phyloP scores from a whole-genome alignment of 768 basidiomycete species.

The Mycena venus region DNA sequence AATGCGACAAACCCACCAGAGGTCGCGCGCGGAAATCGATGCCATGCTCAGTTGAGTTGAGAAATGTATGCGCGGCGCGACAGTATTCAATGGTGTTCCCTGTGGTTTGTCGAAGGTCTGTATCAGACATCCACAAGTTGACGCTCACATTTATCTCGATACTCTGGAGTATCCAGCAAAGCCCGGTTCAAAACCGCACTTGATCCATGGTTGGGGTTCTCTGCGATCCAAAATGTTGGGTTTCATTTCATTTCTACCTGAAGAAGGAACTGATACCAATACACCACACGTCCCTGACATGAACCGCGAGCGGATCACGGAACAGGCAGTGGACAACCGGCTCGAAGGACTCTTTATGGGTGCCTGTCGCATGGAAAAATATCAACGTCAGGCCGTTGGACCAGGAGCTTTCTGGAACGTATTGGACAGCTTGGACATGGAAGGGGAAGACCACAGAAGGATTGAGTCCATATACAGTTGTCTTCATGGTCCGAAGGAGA shows the following conservation, averaged over 20 bases:
- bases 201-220: conserved; percentile 24
- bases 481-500: no score
- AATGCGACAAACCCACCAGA: conserved; percentile 32
- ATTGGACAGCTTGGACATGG: conserved; percentile 22
- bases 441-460: conserved; percentile 12
- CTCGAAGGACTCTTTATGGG: conserved; percentile 24
- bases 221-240: background rate
- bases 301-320: background rate
- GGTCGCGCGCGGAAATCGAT: conserved; percentile 4
- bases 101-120: no score
- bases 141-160: background rate
- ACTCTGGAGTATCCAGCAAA: conserved; percentile 5
- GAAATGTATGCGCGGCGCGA: background rate
- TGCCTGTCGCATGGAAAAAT: conserved; percentile 17
- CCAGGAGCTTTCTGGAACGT: background rate
- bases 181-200: conserved; percentile 12
- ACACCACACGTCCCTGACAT: conserved; percentile 19
- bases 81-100: conserved; percentile 18
- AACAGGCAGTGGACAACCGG: background rate
- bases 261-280: no score
- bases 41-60: no score
- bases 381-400: conserved; percentile 10
- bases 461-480: background rate
- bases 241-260: no score
- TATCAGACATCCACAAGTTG: no score